Base-by-base conservation (phyloP, 2,329 filamentous ascomycete species). In the Exophiala sp. region DNA sequence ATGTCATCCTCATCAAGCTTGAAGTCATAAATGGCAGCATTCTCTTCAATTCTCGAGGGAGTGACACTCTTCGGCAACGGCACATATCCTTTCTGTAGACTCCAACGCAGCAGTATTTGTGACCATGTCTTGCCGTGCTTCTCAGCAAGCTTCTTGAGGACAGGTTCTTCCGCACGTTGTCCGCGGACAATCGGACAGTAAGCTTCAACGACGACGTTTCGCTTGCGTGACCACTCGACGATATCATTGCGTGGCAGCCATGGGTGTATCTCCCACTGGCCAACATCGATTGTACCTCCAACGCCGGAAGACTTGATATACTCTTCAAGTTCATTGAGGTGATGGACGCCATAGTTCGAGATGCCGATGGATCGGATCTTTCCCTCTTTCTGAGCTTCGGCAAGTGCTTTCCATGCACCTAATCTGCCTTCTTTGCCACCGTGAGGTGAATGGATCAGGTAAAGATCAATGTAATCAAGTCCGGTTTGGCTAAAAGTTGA, bases 251-350 rank as follows among this genome's bases (percentile, higher is more conserved):
- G 79, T 7, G 84, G 78, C 39, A 91, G 82, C 91, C 90, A 96
- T 1, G 91, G 91, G 71, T 96, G 91, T 9, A 96, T 74, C 72
- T 96, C 91, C 71, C 87, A 90, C 72, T 96, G 91, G 38, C 89
- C 91, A 35, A 96, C 87, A 57, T 85, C 87, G 65, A 96, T 80
- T 20, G 89, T 89, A 3, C 80, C 81, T 41, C 82, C 84, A 61
- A 83, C 85, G 8, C 84, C 85, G 53, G 75, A 72, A 1, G 82
- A 83, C 42, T 83, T 78, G 65, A 79, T 79, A 65, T 74, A 80
- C 50, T 69, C 61, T 63, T 81, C 78, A 10, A 82, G 65, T 62
- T 82, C 79, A 9, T 80, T 71, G 2, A 81, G 65, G 65, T 82
- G 78, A 55, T 78, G 76, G 6, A 81, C 76, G 2, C 78, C 79